phyloP scores from a whole-genome alignment of 1,284 basidiomycete genomes.

The Cutaneotrichosporon spelunceum region DNA sequence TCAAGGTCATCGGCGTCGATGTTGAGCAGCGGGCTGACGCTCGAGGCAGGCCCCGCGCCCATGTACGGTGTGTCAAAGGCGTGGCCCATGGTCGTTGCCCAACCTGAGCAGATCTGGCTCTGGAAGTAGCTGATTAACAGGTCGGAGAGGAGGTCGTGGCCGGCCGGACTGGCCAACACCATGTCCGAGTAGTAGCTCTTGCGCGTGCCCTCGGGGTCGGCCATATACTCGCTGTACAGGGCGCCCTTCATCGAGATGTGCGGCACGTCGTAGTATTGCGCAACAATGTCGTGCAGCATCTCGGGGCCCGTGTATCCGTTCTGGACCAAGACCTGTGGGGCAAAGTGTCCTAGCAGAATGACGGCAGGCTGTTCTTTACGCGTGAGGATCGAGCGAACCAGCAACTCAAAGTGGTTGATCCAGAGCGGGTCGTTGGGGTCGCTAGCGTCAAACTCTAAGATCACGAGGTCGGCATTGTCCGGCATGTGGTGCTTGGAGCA shows the following conservation, averaged over 20 bases:
- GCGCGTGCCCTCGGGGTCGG: conserved; percentile 64
- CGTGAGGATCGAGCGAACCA: conserved; percentile 81
- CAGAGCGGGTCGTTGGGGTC: conserved; percentile 73
- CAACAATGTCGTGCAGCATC: conserved; percentile 77
- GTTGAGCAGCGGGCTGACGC: conserved; percentile 18
- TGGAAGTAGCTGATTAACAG: conserved; percentile 82
- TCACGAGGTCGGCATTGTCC: conserved; percentile 84
- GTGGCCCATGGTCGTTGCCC: conserved; percentile 69
- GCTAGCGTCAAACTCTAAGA: conserved; percentile 85
- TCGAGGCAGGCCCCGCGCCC: conserved; percentile 29
- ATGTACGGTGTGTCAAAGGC: conserved; percentile 60
- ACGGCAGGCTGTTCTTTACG: conserved; percentile 85
- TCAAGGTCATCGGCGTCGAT: conserved; percentile 27
- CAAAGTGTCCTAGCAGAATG: conserved; percentile 85
- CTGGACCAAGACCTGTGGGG: conserved; percentile 69
- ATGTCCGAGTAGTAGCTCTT: conserved; percentile 72
- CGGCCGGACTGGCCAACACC: conserved; percentile 69
- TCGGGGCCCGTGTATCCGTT: conserved; percentile 84
- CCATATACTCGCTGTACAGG: conserved; percentile 75
- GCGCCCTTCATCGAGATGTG: conserved; percentile 74
- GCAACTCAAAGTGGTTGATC: conserved; percentile 59
- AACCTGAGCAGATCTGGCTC: conserved; percentile 76
- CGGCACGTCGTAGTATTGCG: conserved; percentile 92
- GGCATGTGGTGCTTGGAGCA: conserved; percentile 88
- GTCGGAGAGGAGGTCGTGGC: conserved; percentile 80